Base-by-base conservation (phyloP, 352 stramenopile genomes). In the Phytophthora pistaciae region DNA sequence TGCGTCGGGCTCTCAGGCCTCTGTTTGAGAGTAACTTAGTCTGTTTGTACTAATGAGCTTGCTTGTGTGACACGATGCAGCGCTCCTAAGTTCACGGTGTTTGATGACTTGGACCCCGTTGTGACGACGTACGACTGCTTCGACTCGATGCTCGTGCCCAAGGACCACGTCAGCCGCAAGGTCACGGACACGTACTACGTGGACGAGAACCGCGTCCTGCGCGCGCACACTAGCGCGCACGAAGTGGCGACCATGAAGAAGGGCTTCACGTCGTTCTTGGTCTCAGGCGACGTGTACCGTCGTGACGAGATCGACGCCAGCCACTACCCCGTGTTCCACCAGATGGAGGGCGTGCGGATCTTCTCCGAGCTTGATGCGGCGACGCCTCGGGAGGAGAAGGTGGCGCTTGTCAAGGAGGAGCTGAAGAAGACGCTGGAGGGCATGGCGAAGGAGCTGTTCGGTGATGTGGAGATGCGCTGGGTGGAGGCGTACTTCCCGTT, bases 281-380 rank as follows among this genome's bases (percentile, higher is more conserved):
- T 98, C 49, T 91, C 92, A 0, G 98, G 96, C 16, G 97, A 99
- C 80, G 95, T 99, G 13, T 99, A 99, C 83, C 95, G 98, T 56
- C 88, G 98, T 14, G 98, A 99, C 81, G 98, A 99, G 81, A 99
- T 99, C 74, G 98, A 99, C 74, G 82, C 90, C 13, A 99, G 88
- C 50, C 98, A 99, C 84, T 99, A 99, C 89, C 98, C 98, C 0
- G 96, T 99, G 11, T 99, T 99, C 86, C 98, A 99, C 79, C 95
- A 98, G 72, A 99, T 99, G 95, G 98, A 99, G 74, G 98, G 97
- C 55, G 97, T 99, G 2, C 94, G 97, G 38, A 91, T 99, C 44
- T 99, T 99, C 77, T 80, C 82, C 16, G 87, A 98, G 75, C 73
- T 94, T 23, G 78, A 90, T 20, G 63, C 66, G 0, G 53, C 77